Evolutionary conservation across 257 asterid genomes (phyloP).

Genomic region (Lycium ferocissimum): DNA sequence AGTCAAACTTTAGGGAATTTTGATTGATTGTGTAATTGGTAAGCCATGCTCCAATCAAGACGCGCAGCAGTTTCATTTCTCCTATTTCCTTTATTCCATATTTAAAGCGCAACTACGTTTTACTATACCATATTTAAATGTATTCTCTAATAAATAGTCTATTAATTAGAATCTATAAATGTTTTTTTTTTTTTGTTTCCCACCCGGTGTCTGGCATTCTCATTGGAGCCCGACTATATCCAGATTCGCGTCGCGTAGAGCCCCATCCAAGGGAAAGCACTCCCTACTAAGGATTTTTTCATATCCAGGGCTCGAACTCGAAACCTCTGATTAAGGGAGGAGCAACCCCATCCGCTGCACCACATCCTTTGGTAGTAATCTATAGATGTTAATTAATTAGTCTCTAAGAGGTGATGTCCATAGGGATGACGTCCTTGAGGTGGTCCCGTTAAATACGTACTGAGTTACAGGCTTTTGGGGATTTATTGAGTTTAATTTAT

Average conservation of each 20-base stretch:
- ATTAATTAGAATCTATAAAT: background rate
- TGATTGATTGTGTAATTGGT: background rate
- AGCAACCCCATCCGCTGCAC: no score
- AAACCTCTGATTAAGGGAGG: no score
- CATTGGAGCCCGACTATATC: no score
- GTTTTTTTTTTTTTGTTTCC: no score
- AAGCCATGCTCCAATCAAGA: background rate
- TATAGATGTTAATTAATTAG: background rate
- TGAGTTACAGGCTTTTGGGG: background rate
- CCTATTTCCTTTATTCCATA: background rate
- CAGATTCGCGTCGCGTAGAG: no score
- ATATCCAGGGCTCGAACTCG: no score
- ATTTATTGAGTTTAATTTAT: background rate
- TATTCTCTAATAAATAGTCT: background rate
- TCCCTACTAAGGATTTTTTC: no score
- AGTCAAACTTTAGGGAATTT: constrained; percentile 16
- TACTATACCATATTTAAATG: background rate
- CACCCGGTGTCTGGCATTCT: no score
- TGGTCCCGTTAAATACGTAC: background rate
- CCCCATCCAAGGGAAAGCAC: no score
- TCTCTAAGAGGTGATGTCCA: constrained; percentile 12
- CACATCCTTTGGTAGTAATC: background rate
- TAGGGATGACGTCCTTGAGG: constrained; percentile 4
- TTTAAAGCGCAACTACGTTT: background rate
- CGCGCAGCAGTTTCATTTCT: background rate